phyloP scores from a whole-genome alignment of 129 eudicot genomes.

The Flaveria linearis region DNA sequence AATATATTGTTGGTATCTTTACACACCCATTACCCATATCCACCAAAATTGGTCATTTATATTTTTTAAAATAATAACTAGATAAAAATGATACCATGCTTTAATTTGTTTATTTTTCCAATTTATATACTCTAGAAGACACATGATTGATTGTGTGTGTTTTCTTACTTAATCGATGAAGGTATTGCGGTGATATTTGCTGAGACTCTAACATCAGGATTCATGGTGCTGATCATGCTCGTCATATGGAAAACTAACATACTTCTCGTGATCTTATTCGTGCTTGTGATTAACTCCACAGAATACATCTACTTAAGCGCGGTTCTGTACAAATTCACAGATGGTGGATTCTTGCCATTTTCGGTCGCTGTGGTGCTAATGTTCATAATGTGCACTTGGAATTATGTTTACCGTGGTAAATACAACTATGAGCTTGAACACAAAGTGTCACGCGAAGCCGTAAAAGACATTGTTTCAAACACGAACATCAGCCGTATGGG shows the following conservation, averaged over 20 bases:
- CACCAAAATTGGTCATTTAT: too few species aligned
- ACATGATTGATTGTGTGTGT: too few species aligned
- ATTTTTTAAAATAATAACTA: too few species aligned
- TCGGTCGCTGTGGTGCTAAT: constrained; percentile 48
- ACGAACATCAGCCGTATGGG: constrained; percentile 38
- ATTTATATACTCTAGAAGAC: too few species aligned
- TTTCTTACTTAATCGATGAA: constrained; percentile 8
- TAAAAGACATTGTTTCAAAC: constrained; percentile 38
- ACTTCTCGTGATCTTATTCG: constrained; percentile 38
- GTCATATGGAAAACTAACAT: constrained; percentile 69
- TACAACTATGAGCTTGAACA: constrained; percentile 63
- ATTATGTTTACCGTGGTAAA: constrained; percentile 53
- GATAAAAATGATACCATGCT: too few species aligned
- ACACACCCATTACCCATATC: too few species aligned
- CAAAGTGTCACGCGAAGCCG: constrained; percentile 48
- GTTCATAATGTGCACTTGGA: constrained; percentile 67
- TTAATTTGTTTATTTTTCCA: too few species aligned
- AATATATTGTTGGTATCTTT: too few species aligned
- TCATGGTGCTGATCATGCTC: constrained; percentile 64
- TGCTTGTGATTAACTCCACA: constrained; percentile 44
- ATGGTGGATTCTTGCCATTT: constrained; percentile 69
- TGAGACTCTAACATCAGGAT: constrained; percentile 60
- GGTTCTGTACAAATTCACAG: constrained; percentile 63
- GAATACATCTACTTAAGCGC: constrained; percentile 59
- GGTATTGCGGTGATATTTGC: constrained; percentile 84